Evolutionary conservation across 106 monocot species (phyloP).

Genomic region (Phalaenopsis equestris): DNA sequence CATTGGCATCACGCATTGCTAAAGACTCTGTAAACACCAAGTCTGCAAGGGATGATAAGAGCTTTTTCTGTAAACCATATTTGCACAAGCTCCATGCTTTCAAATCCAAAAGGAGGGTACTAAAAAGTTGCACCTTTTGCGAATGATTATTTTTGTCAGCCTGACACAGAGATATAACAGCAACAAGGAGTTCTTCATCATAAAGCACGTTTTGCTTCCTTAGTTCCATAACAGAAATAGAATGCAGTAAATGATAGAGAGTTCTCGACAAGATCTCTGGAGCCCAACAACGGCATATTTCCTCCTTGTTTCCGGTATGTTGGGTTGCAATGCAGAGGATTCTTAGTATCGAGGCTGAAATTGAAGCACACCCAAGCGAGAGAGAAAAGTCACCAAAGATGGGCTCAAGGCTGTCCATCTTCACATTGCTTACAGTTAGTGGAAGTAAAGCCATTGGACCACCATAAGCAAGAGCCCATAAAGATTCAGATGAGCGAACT

Average conservation of each 20-base stretch:
- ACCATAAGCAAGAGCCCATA: slow-evolving; percentile 96
- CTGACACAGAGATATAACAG: slow-evolving; percentile 84
- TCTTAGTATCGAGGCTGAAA: slow-evolving; percentile 84
- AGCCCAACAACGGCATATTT: slow-evolving; percentile 51
- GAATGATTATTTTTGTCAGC: slow-evolving; percentile 66
- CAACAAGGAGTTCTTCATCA: slow-evolving; percentile 85
- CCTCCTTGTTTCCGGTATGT: slow-evolving; percentile 88
- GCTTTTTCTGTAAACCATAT: slow-evolving; percentile 94
- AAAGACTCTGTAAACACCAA: slow-evolving; percentile 89
- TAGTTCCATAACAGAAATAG: slow-evolving; percentile 37
- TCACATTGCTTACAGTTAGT: slow-evolving; percentile 63
- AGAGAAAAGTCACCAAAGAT: slow-evolving; percentile 37
- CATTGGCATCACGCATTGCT: slow-evolving; percentile 89
- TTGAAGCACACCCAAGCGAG: slow-evolving; percentile 50
- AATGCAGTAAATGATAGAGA: slow-evolving; percentile 59
- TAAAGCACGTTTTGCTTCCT: slow-evolving; percentile 36
- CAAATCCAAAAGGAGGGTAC: slow-evolving; percentile 79
- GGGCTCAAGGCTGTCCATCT: slow-evolving; percentile 73
- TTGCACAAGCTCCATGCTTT: slow-evolving; percentile 93
- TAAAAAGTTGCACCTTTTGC: slow-evolving; percentile 89
- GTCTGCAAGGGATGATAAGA: slow-evolving; percentile 97
- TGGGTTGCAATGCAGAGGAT: slow-evolving; percentile 74
- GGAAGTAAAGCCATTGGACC: slow-evolving; percentile 95
- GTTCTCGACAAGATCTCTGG: slow-evolving; percentile 82
- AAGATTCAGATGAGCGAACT: slow-evolving; percentile 57